Conservation (phyloP, 352 stramenopile genomes). For the Thalassiosira hispida region DNA sequence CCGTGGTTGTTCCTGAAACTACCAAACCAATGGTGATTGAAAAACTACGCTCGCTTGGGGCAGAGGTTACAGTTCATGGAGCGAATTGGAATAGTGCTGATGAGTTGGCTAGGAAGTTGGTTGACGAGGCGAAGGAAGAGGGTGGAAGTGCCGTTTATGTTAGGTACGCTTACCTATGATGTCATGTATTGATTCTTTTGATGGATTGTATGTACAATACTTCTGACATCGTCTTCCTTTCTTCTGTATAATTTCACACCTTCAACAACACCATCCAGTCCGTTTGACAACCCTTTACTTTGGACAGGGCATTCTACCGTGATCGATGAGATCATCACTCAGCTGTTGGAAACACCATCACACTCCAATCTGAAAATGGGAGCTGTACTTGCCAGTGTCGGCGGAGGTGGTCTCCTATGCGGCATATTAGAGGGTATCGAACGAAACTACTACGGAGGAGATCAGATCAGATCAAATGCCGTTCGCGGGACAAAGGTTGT, state of each 20-base stretch:
- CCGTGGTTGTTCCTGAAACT: constrained; percentile 85
- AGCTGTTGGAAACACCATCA: constrained; percentile 41
- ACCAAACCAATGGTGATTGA: constrained; percentile 85
- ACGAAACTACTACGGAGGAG: constrained; percentile 40
- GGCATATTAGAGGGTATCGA: constrained; percentile 85
- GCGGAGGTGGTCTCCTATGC: constrained; percentile 86
- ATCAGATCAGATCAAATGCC: constrained; percentile 29
- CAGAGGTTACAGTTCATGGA: constrained; percentile 84
- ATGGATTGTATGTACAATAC: background rate
- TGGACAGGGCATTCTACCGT: constrained; percentile 88
- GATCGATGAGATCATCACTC: constrained; percentile 85
- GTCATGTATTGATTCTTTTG: background rate
- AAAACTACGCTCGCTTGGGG: constrained; percentile 80
- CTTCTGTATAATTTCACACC: no score
- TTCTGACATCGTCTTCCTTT: constrained; percentile 2
- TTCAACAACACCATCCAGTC: constrained; percentile 57
- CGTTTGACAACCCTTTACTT: constrained; percentile 86
- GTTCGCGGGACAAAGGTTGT: constrained; percentile 72
- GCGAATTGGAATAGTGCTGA: constrained; percentile 88
- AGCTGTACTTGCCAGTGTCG: constrained; percentile 85
- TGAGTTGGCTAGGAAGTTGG: constrained; percentile 65
- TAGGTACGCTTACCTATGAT: constrained; percentile 5
- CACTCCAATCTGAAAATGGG: constrained; percentile 40
- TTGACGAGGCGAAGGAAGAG: constrained; percentile 53
- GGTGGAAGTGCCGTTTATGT: constrained; percentile 33